Evolutionary conservation across 148 eudicot genomes (phyloP), one percentile per base, ranked within the genome.

Genomic region (Drosera capensis): DNA sequence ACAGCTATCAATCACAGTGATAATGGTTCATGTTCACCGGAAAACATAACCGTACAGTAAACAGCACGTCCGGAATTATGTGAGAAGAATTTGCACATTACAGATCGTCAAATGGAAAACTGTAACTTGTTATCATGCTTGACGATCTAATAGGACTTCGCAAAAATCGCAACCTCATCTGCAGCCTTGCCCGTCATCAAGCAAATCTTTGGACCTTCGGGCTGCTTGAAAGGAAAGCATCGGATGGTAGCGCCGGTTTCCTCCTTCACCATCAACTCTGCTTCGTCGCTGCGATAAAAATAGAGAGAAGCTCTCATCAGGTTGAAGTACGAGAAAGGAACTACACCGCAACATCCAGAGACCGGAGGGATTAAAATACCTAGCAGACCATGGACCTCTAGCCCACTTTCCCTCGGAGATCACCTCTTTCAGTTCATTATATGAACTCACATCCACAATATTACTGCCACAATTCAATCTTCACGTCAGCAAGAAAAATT

Each of bases 221-320:
- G 95, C 65, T 90, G 97, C 41, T 90, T 80, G 36, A 90, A 90
- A 56, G 97, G 97, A 55, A 77, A 80, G 60, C 97, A 90, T 70
- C 97, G 60, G 44, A 90, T 73, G 16, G 97, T 90, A 54, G 97
- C 97, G 43, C 93, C 93, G 1, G 95, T 90, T 70, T 90, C 97
- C 65, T 90, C 95, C 64, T 90, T 90, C 56, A 90, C 95, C 62
- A 68, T 75, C 61, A 75, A 36, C 55, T 90, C 95, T 17, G 84
- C 93, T 56, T 58, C 18, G 43, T 90, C 95, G 48, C 97, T 90
- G 22, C 43, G 62, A 49, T 43, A 20, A 58, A 53, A 31, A 54
- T 24, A 19, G 36, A 16, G n/a, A 30, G 7, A 9, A 41, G 14
- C 20, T 3, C 2, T 41, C 13, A 11, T 34, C 31, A 9, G 13